Base-by-base conservation (phyloP, 2,329 filamentous ascomycete species). In the Emericellopsis cladophorae region DNA sequence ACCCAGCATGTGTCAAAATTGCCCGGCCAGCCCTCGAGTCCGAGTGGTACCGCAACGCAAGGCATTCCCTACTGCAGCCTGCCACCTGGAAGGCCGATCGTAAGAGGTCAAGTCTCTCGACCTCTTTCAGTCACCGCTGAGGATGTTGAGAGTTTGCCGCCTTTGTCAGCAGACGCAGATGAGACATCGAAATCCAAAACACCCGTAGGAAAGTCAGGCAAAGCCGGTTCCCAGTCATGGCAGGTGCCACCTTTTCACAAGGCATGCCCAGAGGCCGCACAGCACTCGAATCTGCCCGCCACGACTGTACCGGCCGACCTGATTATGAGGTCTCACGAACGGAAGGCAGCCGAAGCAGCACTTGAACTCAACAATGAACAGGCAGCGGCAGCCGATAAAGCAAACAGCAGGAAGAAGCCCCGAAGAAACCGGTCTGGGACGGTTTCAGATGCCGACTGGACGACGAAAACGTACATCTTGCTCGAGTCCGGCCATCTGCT, bases 201-300 rank as follows among this genome's bases (percentile, higher is more conserved):
- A 53, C 49, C 41, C 39, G 12, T 11, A 7, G 10, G 12, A 31
- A 38, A 38, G 12, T 6, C 21, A 29, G 23, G 11, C 26, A 34
- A 21, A 16, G 15, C 18, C 53, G 57, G 42, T 60, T 58, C 23
- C 53, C 58, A 4, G 46, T 67, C 21, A 57, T 85, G 79, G 79
- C 72, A 76, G 42, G 74, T 80, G 14, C 84, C 86, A 7, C 84
- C 87, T 2, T 64, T 95, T 11, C 93, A 89, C 57, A 84, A 94
- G 56, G 87, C 85, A 11, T 94, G 88, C 55, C 82, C 85, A 0
- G 88, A 94, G 58, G 79, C 86, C 3, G 72, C 86, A 48, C 88
- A 84, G 52, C 76, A 92, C 56, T 79, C 76, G 10, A 77, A 73
- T 14, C 66, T 94, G 4, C 73, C 79, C 22, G 73, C 82, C 14